Conservation (phyloP, 768 basidiomycete species). For the Lepiota subincarnata region DNA sequence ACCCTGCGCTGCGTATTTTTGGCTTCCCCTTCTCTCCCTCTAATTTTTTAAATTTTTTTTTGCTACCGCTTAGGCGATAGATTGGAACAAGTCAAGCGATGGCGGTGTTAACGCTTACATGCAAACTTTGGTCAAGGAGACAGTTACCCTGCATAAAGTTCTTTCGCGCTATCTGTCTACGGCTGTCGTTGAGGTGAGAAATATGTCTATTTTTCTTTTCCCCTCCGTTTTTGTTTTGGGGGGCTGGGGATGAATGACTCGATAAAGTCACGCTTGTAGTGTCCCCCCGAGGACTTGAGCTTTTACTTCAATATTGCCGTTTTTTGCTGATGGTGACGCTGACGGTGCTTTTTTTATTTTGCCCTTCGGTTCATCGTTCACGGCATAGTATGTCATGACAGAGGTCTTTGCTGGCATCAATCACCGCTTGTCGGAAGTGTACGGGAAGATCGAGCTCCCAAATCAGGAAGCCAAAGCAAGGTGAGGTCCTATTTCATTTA, state of each 20-base stretch:
- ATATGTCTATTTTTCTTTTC: constrained; percentile 10
- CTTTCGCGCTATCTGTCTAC: constrained; percentile 83
- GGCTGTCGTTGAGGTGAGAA: constrained; percentile 76
- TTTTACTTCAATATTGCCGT: constrained; percentile 9
- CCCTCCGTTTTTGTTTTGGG: too few relatives aligned
- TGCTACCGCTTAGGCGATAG: constrained; percentile 50
- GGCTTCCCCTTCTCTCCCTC: neutral
- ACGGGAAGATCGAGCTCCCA: constrained; percentile 75
- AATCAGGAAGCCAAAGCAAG: constrained; percentile 81
- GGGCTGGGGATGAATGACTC: neutral
- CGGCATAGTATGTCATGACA: constrained; percentile 78
- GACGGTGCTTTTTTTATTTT: constrained; percentile 14
- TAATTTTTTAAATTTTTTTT: neutral
- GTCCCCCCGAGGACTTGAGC: constrained; percentile 4
- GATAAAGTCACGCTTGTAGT: neutral
- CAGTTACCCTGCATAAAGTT: constrained; percentile 92
- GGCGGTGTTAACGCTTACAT: constrained; percentile 82
- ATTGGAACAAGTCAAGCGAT: constrained; percentile 68
- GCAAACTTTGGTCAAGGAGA: constrained; percentile 91
- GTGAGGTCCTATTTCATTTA: constrained; percentile 38
- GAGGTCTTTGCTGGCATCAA: constrained; percentile 94
- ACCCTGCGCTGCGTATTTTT: constrained; percentile 3
- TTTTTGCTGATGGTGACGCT: constrained; percentile 6
- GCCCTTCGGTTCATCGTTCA: neutral
- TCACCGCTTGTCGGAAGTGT: constrained; percentile 85